These are phyloP conservation scores for Tolypocladium album DNA, from an alignment of 2,329 filamentous ascomycete species.

Conservation along the genomic window DNA sequence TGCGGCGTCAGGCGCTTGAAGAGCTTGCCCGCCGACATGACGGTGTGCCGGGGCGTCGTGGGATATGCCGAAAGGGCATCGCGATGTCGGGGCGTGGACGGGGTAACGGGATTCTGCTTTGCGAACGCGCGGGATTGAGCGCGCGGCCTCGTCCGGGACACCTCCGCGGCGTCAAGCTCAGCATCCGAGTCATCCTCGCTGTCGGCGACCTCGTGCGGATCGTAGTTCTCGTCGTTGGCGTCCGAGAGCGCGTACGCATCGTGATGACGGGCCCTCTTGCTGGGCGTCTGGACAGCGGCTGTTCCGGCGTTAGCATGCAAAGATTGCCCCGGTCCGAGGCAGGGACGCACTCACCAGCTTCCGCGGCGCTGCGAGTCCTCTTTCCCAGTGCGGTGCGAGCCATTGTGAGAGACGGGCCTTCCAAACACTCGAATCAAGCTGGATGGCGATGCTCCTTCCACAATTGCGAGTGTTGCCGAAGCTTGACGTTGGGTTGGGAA, in stretches of 20 bases:
- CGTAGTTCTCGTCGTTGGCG: conserved; percentile 53
- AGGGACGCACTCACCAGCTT: conserved; percentile 16
- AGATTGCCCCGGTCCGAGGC: background rate
- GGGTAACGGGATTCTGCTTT: conserved; percentile 47
- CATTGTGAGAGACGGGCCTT: conserved; percentile 9
- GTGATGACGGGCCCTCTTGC: conserved; percentile 36
- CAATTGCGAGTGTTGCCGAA: background rate
- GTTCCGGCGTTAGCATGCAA: conserved; percentile 3
- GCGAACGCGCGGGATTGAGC: conserved; percentile 18
- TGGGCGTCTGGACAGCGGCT: conserved; percentile 20
- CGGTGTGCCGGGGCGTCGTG: conserved; percentile 72
- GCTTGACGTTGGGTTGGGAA: conserved; percentile 2
- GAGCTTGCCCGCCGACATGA: conserved; percentile 65
- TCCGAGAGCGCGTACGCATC: conserved; percentile 31
- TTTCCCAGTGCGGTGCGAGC: conserved; percentile 21
- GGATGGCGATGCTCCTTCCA: background rate
- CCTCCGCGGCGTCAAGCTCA: conserved; percentile 29
- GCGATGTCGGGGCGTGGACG: conserved; percentile 65
- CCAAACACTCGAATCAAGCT: background rate
- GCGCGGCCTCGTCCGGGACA: conserved; percentile 14
- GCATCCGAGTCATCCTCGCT: conserved; percentile 31
- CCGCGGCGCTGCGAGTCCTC: conserved; percentile 18
- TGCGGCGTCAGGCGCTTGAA: conserved; percentile 71
- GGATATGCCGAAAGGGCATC: conserved; percentile 65
- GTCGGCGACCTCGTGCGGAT: conserved; percentile 25